Evolutionary conservation across 2,329 filamentous ascomycete genomes (phyloP), one percentile per base, ranked within the genome.

Genomic region (Pseudonectria buxi): DNA sequence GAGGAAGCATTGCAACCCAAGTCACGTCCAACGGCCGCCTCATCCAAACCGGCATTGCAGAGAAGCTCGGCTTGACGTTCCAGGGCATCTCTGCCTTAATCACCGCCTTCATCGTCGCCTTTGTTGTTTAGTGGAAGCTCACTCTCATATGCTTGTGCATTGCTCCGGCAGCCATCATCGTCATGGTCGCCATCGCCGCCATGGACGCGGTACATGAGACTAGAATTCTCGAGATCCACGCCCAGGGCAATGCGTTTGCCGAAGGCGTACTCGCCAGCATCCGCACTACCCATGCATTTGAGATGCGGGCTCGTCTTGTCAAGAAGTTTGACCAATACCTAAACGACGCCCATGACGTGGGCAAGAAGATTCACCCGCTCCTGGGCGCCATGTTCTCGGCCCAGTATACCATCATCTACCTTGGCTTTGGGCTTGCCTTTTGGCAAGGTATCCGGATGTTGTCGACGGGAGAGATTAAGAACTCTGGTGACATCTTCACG

Each of bases 381-480:
- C 58, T 58, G 30, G 64, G 60, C 6, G 40, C 63, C 10, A 45
- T 68, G 34, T 67, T 65, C 42, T 59, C 57, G 3, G 46, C 44
- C 4, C 57, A 65, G 41, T 68, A 64, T 34, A 58, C 56, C 30
- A 56, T 65, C 37, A 61, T 68, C 30, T 67, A 65, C 26, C 49
- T 59, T 2, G 64, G 64, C 9, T 65, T 64, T 30, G 63, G 57
- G 2, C 54, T 69, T 6, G 61, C 62, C 7, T 69, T 69, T 34
- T 69, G 65, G 65, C 65, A 68, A 37, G 66, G 65, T 7, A 47
- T 67, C 25, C 51, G 48, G 18, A 59, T 68, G 53, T 49, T 59
- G 12, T 47, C 54, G 9, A 49, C 47, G 2, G 63, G 63, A 10
- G 59, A 65, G 35, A 61, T 69, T 16, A 26, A 43, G 1, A 46